Evolutionary conservation across 228 moss, liverwort and hornwort species (phyloP).

Genomic region (Sphagnum fallax): DNA sequence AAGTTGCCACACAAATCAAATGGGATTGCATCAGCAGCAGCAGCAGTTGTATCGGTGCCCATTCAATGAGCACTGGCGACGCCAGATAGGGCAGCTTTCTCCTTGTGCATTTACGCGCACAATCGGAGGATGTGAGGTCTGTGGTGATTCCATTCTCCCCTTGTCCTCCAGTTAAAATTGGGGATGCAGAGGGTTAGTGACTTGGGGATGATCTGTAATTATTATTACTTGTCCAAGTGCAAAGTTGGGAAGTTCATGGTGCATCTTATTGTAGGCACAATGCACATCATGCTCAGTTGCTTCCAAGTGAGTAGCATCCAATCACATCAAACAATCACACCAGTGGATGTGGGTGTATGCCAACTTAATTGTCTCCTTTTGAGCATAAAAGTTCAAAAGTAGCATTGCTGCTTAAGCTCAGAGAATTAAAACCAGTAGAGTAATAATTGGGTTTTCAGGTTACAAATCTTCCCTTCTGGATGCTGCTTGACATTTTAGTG

Average conservation of each 20-base stretch:
- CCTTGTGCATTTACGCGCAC: slow-evolving; percentile 55
- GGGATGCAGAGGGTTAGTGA: background rate
- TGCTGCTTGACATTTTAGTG: too few relatives aligned
- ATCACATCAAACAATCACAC: too few relatives aligned
- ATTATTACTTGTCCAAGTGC: background rate
- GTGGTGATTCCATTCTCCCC: background rate
- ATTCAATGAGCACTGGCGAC: slow-evolving; percentile 68
- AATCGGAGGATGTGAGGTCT: slow-evolving; percentile 83
- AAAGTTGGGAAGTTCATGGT: background rate
- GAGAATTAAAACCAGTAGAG: too few relatives aligned
- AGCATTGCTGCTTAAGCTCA: too few relatives aligned
- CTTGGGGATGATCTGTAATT: background rate
- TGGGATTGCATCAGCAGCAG: slow-evolving; percentile 7
- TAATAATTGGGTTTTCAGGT: too few relatives aligned
- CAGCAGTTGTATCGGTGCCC: slow-evolving; percentile 56
- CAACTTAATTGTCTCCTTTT: too few relatives aligned
- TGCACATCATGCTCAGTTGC: too few relatives aligned
- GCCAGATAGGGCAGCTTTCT: slow-evolving; percentile 59
- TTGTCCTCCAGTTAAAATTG: background rate
- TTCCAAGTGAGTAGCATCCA: too few relatives aligned
- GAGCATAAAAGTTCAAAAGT: too few relatives aligned
- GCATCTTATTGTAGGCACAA: background rate
- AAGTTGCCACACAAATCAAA: too few relatives aligned
- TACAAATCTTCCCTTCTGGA: too few relatives aligned
- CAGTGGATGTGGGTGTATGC: too few relatives aligned